These are phyloP conservation scores for Coemansia asiatica DNA, from an alignment of 192 early-diverging fungal genomes.

Conservation along the genomic window DNA sequence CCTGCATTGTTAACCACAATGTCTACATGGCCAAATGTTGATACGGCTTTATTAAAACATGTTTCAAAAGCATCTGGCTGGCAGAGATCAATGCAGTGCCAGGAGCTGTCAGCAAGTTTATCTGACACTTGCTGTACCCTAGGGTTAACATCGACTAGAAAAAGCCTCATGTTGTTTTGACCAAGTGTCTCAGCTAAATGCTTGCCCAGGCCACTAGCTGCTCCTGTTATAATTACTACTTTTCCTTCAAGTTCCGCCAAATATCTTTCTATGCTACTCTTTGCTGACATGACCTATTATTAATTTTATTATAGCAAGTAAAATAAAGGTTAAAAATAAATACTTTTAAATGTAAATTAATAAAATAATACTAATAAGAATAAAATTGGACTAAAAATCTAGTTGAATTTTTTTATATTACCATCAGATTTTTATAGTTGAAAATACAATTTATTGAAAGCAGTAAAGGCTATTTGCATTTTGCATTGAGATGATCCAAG, in stretches of 20 bases:
- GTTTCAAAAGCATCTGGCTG: constrained; percentile 25
- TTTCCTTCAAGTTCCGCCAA: constrained; percentile 18
- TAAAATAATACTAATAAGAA: too few relatives aligned
- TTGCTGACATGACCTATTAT: background rate
- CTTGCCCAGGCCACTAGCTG: constrained; percentile 47
- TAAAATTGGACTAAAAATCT: too few relatives aligned
- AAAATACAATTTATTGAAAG: too few relatives aligned
- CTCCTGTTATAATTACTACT: constrained; percentile 46
- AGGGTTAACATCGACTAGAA: constrained; percentile 36
- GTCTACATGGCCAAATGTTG: constrained; percentile 59
- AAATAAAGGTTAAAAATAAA: too few relatives aligned
- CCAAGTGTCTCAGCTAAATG: constrained; percentile 22
- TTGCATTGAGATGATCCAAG: too few relatives aligned
- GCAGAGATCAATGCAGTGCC: constrained; percentile 55
- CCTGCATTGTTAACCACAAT: constrained; percentile 68
- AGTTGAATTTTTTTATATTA: too few relatives aligned
- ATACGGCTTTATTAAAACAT: constrained; percentile 50
- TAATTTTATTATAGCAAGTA: background rate
- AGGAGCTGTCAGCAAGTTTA: constrained; percentile 7
- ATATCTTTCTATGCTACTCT: constrained; percentile 24
- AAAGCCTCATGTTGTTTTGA: constrained; percentile 18
- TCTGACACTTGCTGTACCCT: constrained; percentile 17
- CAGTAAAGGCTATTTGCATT: too few relatives aligned
- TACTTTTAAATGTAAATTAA: too few relatives aligned
- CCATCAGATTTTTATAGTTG: too few relatives aligned